Base-by-base conservation (phyloP, 2,329 filamentous ascomycete genomes). In the Emmonsiellopsis sp. region DNA sequence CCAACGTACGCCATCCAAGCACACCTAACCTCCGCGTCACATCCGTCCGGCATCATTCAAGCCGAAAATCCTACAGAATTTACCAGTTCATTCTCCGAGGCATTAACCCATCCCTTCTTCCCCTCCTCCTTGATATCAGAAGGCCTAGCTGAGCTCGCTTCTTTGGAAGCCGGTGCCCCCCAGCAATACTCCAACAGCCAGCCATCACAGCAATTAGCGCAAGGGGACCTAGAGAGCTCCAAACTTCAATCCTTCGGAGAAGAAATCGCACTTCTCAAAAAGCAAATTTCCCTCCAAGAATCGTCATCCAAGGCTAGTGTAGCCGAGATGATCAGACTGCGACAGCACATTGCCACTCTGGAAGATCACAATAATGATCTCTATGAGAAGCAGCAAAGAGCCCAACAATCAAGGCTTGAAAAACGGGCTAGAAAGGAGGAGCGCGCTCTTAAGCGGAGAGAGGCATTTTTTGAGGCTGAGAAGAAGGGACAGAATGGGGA, bases 401-500 rank as follows among this genome's bases (percentile, higher is more conserved):
- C 66, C 34, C 63, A 67, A 35, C 58, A 60, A 40, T 62, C 65
- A 47, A 67, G 65, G 55, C 54, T 70, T 34, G 58, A 60, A 43
- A 67, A 65, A 7, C 67, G 68, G 58, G 65, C 64, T 35, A 66
- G 65, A 51, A 72, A 68, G 54, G 70, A 73, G 51, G 68, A 70
- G 32, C 65, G 67, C n/a, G 70, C 68, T 35, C 55, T 62, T n/a
- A 67, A 67, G 52, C 67, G 65, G 51, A 64, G 72, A 53, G 64
- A 74, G 59, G 70, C 70, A 20, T 76, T 72, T 67, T 71, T 75
- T 57, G 67, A 70, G 20, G 72, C 70, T 3, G 72, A 74, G 56
- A 75, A 70, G 56, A 69, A 67, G 54, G 72, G 72, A 30, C 63
- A 62, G 53, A 73, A 72, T 58, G 70, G 70, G 1, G 70, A 73